These are phyloP conservation scores for Begonia fuchsioides DNA, from an alignment of 306 rosid genomes.

Conservation along the genomic window DNA sequence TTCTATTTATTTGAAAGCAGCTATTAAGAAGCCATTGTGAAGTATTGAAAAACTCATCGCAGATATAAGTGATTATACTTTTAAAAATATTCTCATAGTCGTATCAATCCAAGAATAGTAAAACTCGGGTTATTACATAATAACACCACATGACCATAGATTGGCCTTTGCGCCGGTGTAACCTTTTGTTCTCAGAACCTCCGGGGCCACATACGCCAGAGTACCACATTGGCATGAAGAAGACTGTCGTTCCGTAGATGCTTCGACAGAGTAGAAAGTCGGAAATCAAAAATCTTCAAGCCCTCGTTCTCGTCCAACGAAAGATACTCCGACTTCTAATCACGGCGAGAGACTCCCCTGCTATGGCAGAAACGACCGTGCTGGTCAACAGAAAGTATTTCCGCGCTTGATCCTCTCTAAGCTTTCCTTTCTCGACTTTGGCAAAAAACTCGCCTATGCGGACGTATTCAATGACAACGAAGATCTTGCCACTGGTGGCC, in stretches of 20 bases:
- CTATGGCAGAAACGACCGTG: slow-evolving; percentile 74
- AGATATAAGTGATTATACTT: no score
- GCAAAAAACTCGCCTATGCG: slow-evolving; percentile 55
- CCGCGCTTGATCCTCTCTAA: slow-evolving; percentile 42
- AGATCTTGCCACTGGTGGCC: slow-evolving; percentile 65
- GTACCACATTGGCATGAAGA: slow-evolving; percentile 78
- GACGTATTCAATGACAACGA: slow-evolving; percentile 53
- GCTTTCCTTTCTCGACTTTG: slow-evolving; percentile 36
- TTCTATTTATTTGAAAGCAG: no score
- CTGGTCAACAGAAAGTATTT: slow-evolving; percentile 51
- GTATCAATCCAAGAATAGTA: no score
- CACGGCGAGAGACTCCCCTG: slow-evolving; percentile 67
- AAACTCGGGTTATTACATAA: no score
- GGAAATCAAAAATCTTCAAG: slow-evolving; percentile 68
- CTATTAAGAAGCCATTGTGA: no score
- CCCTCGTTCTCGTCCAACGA: slow-evolving; percentile 48
- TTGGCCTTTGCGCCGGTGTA: slow-evolving; percentile 72
- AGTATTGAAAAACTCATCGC: no score
- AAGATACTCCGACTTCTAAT: slow-evolving; percentile 69
- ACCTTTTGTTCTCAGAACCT: slow-evolving; percentile 55
- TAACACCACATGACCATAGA: slow-evolving; percentile 73
- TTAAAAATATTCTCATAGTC: no score
- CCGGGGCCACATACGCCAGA: slow-evolving; percentile 82
- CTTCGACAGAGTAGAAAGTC: slow-evolving; percentile 60
- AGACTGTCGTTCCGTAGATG: slow-evolving; percentile 54